Conservation (phyloP, 176 grass and related monocot genomes). For the Aegilops longissima region DNA sequence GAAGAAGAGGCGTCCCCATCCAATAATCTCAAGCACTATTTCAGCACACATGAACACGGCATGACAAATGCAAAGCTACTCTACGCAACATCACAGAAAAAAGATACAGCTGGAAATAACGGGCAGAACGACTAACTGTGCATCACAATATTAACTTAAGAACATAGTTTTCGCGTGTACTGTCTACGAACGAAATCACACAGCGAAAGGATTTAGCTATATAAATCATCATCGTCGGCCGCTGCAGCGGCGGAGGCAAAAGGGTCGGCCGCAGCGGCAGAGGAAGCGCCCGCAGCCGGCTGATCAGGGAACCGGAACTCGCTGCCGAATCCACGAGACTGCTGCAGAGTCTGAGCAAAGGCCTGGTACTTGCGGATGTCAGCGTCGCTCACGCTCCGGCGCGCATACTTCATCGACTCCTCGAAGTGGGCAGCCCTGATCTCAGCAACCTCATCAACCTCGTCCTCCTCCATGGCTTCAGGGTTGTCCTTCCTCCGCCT, state of each 20-base stretch:
- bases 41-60: too few species aligned
- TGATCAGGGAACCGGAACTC: slow-evolving; percentile 78
- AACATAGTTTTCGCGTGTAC: neutral
- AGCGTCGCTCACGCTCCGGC: slow-evolving; percentile 74
- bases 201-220: slow-evolving; percentile 40
- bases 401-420: slow-evolving; percentile 87
- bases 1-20: too few species aligned
- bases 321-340: slow-evolving; percentile 72
- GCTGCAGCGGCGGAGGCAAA: slow-evolving; percentile 47
- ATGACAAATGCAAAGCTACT: too few species aligned
- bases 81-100: neutral
- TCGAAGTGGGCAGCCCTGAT: slow-evolving; percentile 81
- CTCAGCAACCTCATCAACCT: slow-evolving; percentile 67
- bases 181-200: neutral
- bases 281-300: slow-evolving; percentile 1
- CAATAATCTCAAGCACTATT: too few species aligned
- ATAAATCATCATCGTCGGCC: slow-evolving; percentile 83
- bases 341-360: slow-evolving; percentile 88
- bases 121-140: neutral
- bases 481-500: slow-evolving; percentile 63
- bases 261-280: slow-evolving; percentile 35
- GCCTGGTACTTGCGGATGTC: slow-evolving; percentile 91
- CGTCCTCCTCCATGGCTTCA: slow-evolving; percentile 89
- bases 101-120: neutral
- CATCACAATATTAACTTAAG: slow-evolving; percentile 21